Conservation (phyloP, 2,329 filamentous ascomycete genomes). For the Penicillium sp. region DNA sequence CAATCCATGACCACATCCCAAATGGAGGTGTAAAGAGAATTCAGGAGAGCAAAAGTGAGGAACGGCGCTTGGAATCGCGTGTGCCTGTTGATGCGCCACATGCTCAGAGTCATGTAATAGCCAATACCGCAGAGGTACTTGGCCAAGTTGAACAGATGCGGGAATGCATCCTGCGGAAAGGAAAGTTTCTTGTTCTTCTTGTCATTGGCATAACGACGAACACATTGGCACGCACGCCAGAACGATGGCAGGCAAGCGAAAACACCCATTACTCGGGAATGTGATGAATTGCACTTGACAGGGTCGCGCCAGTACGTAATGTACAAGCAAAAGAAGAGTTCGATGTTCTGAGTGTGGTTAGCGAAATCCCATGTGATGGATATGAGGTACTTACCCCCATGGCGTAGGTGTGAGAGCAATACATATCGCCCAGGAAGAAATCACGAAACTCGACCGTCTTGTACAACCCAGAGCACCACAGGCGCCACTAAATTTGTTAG, state of each 20-base stretch:
- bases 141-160: constrained; percentile 87
- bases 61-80: constrained; percentile 70
- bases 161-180: constrained; percentile 67
- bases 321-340: constrained; percentile 94
- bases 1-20: constrained; percentile 99
- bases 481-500: constrained; percentile 69
- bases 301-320: constrained; percentile 77
- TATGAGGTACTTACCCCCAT: constrained; percentile 69
- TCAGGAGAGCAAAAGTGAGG: constrained; percentile 79
- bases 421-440: constrained; percentile 97
- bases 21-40: constrained; percentile 80
- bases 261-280: constrained; percentile 85
- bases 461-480: constrained; percentile 83
- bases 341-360: constrained; percentile 70
- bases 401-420: constrained; percentile 91
- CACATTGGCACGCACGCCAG: constrained; percentile 88
- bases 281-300: constrained; percentile 78
- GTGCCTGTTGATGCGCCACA: constrained; percentile 77
- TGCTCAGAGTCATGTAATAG: constrained; percentile 76
- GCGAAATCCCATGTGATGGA: constrained; percentile 7
- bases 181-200: constrained; percentile 11
- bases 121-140: constrained; percentile 89
- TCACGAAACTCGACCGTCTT: constrained; percentile 90
- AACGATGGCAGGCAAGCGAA: constrained; percentile 82
- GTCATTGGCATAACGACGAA: constrained; percentile 72